Evolutionary conservation across 2,329 filamentous ascomycete genomes (phyloP).

Genomic region (Ophiocordyceps camponoti-saundersi): DNA sequence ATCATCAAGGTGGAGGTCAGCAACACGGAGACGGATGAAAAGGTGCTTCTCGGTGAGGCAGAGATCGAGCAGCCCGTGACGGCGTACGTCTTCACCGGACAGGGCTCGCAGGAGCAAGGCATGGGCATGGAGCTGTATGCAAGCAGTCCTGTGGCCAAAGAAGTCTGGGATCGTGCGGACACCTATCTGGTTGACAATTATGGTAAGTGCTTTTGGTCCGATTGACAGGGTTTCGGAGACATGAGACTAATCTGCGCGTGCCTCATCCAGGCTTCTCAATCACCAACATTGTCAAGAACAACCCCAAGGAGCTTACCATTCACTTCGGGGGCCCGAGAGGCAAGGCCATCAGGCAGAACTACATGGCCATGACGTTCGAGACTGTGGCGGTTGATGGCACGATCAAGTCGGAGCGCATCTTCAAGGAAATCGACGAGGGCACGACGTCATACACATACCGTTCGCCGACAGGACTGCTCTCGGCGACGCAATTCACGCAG

Average conservation of each 20-base stretch:
- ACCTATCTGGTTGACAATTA: conserved; percentile 98
- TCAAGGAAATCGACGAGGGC: conserved; percentile 89
- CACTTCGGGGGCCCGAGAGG: conserved; percentile 94
- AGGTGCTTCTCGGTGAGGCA: conserved; percentile 85
- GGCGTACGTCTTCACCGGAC: conserved; percentile 93
- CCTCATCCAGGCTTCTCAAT: conserved; percentile 65
- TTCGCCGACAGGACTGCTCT: conserved; percentile 85
- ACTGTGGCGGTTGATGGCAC: conserved; percentile 83
- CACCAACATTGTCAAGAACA: conserved; percentile 98
- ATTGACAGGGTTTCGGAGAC: too few species aligned
- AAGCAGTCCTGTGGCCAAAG: conserved; percentile 84
- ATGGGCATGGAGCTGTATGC: conserved; percentile 99
- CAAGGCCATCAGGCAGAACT: conserved; percentile 95
- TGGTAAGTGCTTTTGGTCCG: conserved; percentile 37
- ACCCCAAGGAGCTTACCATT: conserved; percentile 95
- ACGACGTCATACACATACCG: conserved; percentile 95
- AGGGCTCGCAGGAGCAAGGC: conserved; percentile 95
- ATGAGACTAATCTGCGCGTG: neutral
- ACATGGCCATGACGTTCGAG: conserved; percentile 99
- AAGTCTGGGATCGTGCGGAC: conserved; percentile 95
- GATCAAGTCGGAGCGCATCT: conserved; percentile 98
- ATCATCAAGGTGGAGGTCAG: conserved; percentile 97
- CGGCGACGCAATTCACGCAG: conserved; percentile 96
- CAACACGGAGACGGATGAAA: conserved; percentile 92
- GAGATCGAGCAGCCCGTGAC: conserved; percentile 96